Conservation (phyloP, 805 yeast genomes). For the Ogataea chonburiensis region DNA sequence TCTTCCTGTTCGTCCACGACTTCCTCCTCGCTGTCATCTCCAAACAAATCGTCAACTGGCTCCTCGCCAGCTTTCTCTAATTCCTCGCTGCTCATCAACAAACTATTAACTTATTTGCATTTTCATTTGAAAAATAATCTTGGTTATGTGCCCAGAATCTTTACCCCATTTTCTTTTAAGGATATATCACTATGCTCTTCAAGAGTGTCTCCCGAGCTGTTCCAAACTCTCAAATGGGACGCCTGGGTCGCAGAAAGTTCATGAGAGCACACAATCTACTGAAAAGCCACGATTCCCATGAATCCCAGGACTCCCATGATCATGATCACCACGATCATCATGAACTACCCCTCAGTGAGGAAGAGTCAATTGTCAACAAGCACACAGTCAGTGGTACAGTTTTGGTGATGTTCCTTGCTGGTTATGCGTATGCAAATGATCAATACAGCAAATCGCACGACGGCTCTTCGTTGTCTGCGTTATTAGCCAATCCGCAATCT, state of each 20-base stretch:
- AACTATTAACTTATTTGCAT: conserved; percentile 1
- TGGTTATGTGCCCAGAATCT: conserved; percentile 14
- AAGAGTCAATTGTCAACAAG: conserved; percentile 31
- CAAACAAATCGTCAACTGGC: conserved; percentile 39
- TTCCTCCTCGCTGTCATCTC: conserved; percentile 26
- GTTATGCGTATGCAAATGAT: conserved; percentile 48
- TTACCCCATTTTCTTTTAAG: conserved; percentile 8
- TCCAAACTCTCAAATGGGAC: no score
- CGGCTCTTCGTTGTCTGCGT: conserved; percentile 27
- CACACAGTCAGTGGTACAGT: conserved; percentile 24
- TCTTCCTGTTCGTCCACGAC: conserved; percentile 27
- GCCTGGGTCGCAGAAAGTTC: no score
- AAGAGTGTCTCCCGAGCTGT: no score
- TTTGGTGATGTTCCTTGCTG: conserved; percentile 34
- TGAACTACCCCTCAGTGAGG: conserved; percentile 25
- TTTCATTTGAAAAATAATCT: conserved; percentile 3
- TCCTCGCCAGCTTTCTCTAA: conserved; percentile 32
- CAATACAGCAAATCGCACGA: conserved; percentile 47
- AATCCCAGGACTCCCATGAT: conserved; percentile 12
- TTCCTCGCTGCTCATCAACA: conserved; percentile 19
- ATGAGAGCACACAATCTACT: no score
- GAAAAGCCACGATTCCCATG: neutral
- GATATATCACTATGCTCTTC: conserved; percentile 1
- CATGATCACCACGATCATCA: conserved; percentile 20
- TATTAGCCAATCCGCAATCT: conserved; percentile 17